These are phyloP conservation scores for Albifimbria verrucaria DNA, from an alignment of 2,329 filamentous ascomycete genomes.

Conservation along the genomic window DNA sequence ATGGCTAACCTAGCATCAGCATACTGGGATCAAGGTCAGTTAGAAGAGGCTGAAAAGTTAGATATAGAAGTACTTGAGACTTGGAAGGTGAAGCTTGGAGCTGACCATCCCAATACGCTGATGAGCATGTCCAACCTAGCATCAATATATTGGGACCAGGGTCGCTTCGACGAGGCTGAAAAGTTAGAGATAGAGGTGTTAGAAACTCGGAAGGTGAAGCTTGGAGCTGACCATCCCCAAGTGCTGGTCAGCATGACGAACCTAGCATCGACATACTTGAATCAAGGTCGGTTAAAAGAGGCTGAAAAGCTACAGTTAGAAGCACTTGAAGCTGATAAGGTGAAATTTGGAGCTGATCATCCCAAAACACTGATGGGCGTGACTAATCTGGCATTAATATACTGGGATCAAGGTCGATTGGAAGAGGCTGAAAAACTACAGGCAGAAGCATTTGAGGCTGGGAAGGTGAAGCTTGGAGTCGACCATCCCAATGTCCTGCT, in stretches of 20 bases:
- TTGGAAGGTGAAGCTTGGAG: conserved; percentile 1
- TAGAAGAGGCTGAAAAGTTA: neutral
- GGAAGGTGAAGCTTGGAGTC: too few species aligned
- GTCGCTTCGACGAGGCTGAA: neutral
- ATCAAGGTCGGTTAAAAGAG: neutral
- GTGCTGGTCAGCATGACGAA: conserved; percentile 1
- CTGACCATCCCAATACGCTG: conserved; percentile 6
- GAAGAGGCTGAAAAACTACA: too few species aligned
- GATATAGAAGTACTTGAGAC: neutral
- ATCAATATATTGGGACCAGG: neutral
- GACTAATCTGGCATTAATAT: conserved; percentile 1
- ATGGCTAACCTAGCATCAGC: conserved; percentile 1
- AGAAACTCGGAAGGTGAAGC: neutral
- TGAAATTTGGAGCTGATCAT: conserved; percentile 2
- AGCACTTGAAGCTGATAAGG: neutral
- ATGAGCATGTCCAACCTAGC: conserved; percentile 2
- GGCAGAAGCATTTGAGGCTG: too few species aligned
- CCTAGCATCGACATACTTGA: neutral
- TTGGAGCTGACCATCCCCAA: conserved; percentile 4
- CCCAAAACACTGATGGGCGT: conserved; percentile 3
- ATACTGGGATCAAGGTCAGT: neutral
- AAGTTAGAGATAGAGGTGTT: neutral
- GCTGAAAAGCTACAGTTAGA: neutral
- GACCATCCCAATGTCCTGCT: too few species aligned
- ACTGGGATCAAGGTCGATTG: neutral